Base-by-base conservation (phyloP, 805 yeast species). In the Yamadazyma tumulicola region DNA sequence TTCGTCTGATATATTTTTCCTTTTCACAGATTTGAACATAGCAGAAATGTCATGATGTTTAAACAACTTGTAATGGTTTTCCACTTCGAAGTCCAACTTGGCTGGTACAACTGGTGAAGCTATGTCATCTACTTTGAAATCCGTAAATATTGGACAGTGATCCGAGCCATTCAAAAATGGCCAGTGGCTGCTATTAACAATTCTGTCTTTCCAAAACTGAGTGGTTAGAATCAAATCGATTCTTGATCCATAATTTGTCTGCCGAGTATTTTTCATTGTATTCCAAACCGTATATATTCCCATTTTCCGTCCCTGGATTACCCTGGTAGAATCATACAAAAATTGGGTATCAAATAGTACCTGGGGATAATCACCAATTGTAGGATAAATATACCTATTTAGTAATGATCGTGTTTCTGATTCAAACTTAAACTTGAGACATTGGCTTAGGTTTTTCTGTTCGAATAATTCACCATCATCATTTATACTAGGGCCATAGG, bases 261-360 rank as follows among this genome's bases (percentile, higher is more conserved):
- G 88, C 19, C 98, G 61, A 14, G 84, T 73, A 46, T 83, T 83
- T 33, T 75, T 74, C 46, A 79, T 58, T 2, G 88, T 83, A 56
- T 88, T 89, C 98, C 98, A 91, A 30, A 89, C 93, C 0, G 97
- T 88, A 52, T 83, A 93, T 75, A 88, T 67, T 15, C 75, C 78
- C 49, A 73, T 52, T 31, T 78, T 64, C 11, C 81, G 58, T 1
- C 82, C 79, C 41, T 80, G 81, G 2, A 53, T 37, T 19, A 57
- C 51, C 28, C 97, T 65, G 0, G 80, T 72, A 0, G 81, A 63
- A 51, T 85, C 94, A 36, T 69, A 54, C 20, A 84, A 51, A 7
- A 74, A 59, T 26, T 59, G 62, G 1, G 38, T 26, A 8, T 29
- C 25, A 19, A 20, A 19, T 15, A 25, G 15, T 11, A 17, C 12